Base-by-base conservation (phyloP, 1,284 basidiomycete species). In the Cryptococcus sp. region DNA sequence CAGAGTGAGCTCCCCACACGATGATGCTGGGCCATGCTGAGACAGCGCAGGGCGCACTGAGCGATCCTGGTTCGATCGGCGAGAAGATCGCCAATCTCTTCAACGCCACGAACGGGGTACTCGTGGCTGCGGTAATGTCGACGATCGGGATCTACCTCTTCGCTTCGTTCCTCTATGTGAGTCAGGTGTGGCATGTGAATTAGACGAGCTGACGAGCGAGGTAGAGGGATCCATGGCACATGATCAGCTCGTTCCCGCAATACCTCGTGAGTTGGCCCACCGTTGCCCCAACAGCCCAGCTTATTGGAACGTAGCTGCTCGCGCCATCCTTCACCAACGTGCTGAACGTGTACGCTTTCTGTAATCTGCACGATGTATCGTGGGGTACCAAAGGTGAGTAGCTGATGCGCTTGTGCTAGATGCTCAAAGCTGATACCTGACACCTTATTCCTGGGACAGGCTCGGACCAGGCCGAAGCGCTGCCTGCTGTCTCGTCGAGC, bases 161-260 rank as follows among this genome's bases (percentile, higher is more conserved):
- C 27, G 85, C 91, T 1, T 96, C 92, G 1, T 85, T 94, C 78
- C 85, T 97, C 68, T 98, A 94, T 72, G 91, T 93, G 65, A 80
- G 89, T 81, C n/a, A 3, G 8, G 30, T 48, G 7, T 48, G 47
- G 15, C 13, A 49, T n/a, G 43, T 56, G n/a, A 7, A 10, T 19
- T 30, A 5, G 5, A 15, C 16, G 20, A 38, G 46, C 52, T 63
- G 41, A 60, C 42, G 60, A 15, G 23, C 64, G 43, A 16, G 11
- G n/a, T 41, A 93, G 89, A 85, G 89, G 60, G 94, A 98, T 79
- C 94, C 94, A 6, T 97, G 94, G 94, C 94, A 98, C 77, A 91
- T 99, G 88, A 86, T 95, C 78, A 92, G 91, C n/a, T 93, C 91
- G 70, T 94, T 97, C 83, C 82, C 89, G 66, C 94, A 96, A 77